phyloP scores from a whole-genome alignment of 345 rosid genomes.

The Lumnitzera racemosa region DNA sequence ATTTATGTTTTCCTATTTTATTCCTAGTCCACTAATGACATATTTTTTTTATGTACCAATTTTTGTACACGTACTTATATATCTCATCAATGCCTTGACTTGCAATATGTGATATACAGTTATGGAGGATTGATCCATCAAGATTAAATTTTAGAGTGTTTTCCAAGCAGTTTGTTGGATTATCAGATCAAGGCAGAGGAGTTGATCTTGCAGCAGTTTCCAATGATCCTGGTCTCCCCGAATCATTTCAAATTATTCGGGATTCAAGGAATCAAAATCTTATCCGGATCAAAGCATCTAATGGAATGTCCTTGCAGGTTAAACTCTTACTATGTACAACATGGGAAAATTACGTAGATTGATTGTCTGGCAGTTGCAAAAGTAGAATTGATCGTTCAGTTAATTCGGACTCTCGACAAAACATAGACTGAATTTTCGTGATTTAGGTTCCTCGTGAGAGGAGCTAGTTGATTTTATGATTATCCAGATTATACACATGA shows the following conservation, averaged over 20 bases:
- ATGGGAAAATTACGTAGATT: too few relatives aligned
- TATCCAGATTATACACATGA: too few relatives aligned
- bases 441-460: too few relatives aligned
- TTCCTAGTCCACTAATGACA: background rate
- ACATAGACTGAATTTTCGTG: too few relatives aligned
- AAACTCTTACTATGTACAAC: background rate
- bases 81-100: too few relatives aligned
- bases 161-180: constrained; percentile 1
- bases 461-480: too few relatives aligned
- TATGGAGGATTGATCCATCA: constrained; percentile 1
- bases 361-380: background rate
- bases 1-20: too few relatives aligned
- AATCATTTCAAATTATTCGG: background rate
- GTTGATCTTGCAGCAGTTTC: background rate
- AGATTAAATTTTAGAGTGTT: constrained; percentile 6
- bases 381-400: too few relatives aligned
- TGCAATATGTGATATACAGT: background rate
- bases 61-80: too few relatives aligned
- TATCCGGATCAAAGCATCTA: background rate
- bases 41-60: too few relatives aligned
- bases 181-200: constrained; percentile 1
- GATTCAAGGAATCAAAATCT: background rate
- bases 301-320: constrained; percentile 6
- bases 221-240: background rate
- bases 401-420: too few relatives aligned